Conservation (phyloP, 2,329 filamentous ascomycete genomes). For the Alternaria tenuissima region DNA sequence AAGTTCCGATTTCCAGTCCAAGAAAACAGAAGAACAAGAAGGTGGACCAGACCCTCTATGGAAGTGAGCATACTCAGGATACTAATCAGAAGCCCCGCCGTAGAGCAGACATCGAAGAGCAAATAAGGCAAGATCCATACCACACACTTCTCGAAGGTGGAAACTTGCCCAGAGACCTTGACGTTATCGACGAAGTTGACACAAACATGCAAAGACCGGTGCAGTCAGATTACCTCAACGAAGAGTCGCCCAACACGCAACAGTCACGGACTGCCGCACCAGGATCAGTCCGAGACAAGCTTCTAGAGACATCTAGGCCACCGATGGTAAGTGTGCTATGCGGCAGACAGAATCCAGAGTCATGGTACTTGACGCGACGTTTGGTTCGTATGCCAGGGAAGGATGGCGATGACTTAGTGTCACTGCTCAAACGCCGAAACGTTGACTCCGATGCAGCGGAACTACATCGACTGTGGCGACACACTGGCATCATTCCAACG, state of each 20-base stretch:
- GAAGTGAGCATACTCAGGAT: neutral
- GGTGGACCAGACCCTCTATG: neutral
- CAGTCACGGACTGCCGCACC: neutral
- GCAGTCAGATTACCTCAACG: neutral
- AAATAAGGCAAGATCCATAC: neutral
- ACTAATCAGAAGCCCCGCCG: neutral
- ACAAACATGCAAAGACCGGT: neutral
- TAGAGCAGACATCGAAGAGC: neutral
- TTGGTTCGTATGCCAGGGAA: neutral
- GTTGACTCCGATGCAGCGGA: slow-evolving; percentile 1
- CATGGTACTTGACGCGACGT: slow-evolving; percentile 4
- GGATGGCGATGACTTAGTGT: neutral
- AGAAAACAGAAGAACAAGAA: neutral
- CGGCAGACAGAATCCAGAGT: neutral
- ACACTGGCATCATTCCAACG: slow-evolving; percentile 4
- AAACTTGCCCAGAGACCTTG: neutral
- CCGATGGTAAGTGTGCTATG: neutral
- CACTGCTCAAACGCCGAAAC: neutral
- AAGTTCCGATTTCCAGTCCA: neutral
- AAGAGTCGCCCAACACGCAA: neutral
- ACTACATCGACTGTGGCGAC: slow-evolving; percentile 8
- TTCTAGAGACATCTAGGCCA: neutral
- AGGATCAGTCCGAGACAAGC: neutral
- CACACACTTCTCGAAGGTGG: neutral
- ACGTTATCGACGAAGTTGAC: neutral